Base-by-base conservation (phyloP, 2,329 filamentous ascomycete species). In the Talaromyces sp. region DNA sequence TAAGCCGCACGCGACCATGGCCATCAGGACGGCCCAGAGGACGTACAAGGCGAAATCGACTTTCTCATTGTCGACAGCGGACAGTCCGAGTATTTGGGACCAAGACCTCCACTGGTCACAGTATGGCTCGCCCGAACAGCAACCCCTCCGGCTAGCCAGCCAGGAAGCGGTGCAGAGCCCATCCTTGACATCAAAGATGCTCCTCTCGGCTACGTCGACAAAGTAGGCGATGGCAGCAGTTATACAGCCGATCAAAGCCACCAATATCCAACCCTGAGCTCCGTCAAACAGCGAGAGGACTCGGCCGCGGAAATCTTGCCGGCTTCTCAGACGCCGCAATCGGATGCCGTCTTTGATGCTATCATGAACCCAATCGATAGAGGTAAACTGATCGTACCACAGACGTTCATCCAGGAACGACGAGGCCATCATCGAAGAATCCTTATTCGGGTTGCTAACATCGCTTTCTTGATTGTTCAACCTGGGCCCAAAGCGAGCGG, bases 321-420 rank as follows among this genome's bases (percentile, higher is more conserved):
- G 84, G 69, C 85, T 88, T 56, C 92, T 87, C 44, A 99, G 82
- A 59, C 88, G 88, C 74, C 96, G 95, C 56, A 96, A 87, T 30
- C 95, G 90, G 69, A 92, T 91, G 9, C 93, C 92, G 76, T 98
- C 95, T 70, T 92, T 91, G 68, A 99, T 97, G 74, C 90, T 93
- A 76, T 99, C 95, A 73, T 96, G 94, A 0, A 99, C 93, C 95
- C 95, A 99, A 75, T 99, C 94, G 60, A 92, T 97, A 6, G 91
- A 96, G 5, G 92, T 96, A 71, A 96, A 96, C 76, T 99, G 95
- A 79, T 99, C 95, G 77, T 98, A 98, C 95, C 95, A 98, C 9
- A 96, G 90, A 63, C 95, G 88, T 68, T 98, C 92, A 71, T 97
- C 91, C 57, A 88, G 81, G 68, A 87, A 88, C 9, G 89, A 77